Base-by-base conservation (phyloP, 2,329 filamentous ascomycete species). In the Penicillium janthinellum region DNA sequence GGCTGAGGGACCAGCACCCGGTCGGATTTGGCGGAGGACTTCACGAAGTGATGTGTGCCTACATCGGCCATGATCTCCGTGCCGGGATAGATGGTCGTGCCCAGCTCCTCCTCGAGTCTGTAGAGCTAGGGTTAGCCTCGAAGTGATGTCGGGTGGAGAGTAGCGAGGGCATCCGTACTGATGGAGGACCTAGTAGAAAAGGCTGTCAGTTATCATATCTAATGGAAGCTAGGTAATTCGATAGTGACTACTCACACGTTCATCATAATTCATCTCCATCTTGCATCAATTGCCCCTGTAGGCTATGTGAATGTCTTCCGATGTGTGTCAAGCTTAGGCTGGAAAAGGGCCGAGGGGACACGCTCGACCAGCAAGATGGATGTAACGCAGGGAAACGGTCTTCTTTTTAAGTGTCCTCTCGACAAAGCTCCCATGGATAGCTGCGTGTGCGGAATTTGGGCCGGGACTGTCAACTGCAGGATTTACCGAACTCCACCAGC, bases 41-140 rank as follows among this genome's bases (percentile, higher is more conserved):
- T 88, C 67, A 88, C 84, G 66, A 89, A 88, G 71, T 88, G 86
- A 71, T 87, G 84, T 0, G 77, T 76, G n/a, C 84, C 85, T 44
- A 88, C 81, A 77, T 89, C 83, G 7, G 79, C 74, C 84, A 86
- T 86, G 67, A 86, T 78, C 71, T 86, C 84, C 3, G 84, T 86
- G 20, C 84, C 84, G 5, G 84, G 84, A 41, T 85, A 72, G 58
- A 86, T 81, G 62, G 84, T 80, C 34, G 77, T 78, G 58, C 82
- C 76, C 60, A 86, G 79, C 75, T 85, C 81, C 57, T 77, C 65
- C 69, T 84, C 82, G 61, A 84, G 74, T 57, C 79, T 76, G 58
- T 4, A 70, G 3, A 39, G 17, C 75, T 42, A 77, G 72, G 65
- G 80, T 80, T 77, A 81, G 62, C 44, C 44, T 61, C 15, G 10